phyloP scores from a whole-genome alignment of 2,329 filamentous ascomycete genomes.

The Fusarium veterinarium region DNA sequence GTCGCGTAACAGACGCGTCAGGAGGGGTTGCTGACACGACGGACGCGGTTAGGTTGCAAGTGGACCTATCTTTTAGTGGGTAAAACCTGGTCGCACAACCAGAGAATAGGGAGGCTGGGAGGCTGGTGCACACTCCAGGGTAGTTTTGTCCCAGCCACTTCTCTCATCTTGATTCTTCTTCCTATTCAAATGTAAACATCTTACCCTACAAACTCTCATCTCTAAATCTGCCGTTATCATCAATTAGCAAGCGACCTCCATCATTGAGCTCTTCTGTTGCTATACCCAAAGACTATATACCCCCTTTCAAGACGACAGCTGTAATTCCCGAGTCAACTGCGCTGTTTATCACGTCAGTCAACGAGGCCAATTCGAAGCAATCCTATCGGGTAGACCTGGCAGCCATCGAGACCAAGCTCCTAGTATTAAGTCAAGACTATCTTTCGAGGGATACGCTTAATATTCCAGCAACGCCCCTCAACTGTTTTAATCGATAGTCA shows the following conservation, averaged over 20 bases:
- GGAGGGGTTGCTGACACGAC: constrained; percentile 38
- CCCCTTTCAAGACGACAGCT: constrained; percentile 8
- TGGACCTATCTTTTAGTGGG: constrained; percentile 33
- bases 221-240: constrained; percentile 41
- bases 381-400: constrained; percentile 35
- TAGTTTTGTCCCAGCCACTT: constrained; percentile 46
- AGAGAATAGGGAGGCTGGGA: constrained; percentile 43
- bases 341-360: constrained; percentile 32
- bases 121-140: constrained; percentile 41
- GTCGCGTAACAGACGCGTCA: constrained; percentile 49
- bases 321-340: constrained; percentile 15
- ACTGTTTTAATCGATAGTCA: background rate
- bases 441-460: constrained; percentile 4
- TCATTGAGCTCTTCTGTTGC: constrained; percentile 31
- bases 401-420: constrained; percentile 36
- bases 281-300: constrained; percentile 7
- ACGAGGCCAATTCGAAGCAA: constrained; percentile 27
- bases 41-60: constrained; percentile 24
- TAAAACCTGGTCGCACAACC: constrained; percentile 21
- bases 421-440: constrained; percentile 19
- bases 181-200: constrained; percentile 41
- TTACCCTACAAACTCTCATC: constrained; percentile 40
- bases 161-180: constrained; percentile 36
- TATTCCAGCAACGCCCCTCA: constrained; percentile 2
- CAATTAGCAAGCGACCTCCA: constrained; percentile 38